These are phyloP conservation scores for Wickerhamomyces subpelliculosus DNA, from an alignment of 805 yeast genomes.

Conservation along the genomic window DNA sequence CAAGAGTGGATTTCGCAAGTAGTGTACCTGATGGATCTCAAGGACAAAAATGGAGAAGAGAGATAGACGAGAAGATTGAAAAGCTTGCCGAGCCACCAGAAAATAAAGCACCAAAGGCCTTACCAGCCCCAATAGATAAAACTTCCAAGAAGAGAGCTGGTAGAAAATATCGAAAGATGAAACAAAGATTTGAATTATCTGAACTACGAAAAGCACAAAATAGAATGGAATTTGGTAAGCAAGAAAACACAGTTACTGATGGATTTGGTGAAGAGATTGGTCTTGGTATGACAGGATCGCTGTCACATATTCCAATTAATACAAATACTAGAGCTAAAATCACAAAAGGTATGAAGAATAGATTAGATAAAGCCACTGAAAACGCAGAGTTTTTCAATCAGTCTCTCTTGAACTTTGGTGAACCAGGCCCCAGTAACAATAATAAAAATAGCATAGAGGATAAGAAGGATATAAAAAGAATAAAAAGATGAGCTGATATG, in stretches of 20 bases:
- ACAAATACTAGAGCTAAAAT: constrained; percentile 48
- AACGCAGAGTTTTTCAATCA: constrained; percentile 13
- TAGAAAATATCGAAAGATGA: constrained; percentile 65
- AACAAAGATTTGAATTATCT: constrained; percentile 74
- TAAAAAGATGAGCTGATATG: too few relatives aligned
- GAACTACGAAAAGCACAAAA: constrained; percentile 81
- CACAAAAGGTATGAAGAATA: constrained; percentile 51
- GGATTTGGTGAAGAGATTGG: constrained; percentile 79
- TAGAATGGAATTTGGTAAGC: constrained; percentile 73
- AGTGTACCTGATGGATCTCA: constrained; percentile 36
- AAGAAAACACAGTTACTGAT: constrained; percentile 56
- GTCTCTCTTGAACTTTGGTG: constrained; percentile 11
- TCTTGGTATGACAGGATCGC: constrained; percentile 51
- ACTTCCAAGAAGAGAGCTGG: constrained; percentile 87
- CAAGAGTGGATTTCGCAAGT: constrained; percentile 65
- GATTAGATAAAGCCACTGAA: constrained; percentile 26
- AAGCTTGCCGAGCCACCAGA: constrained; percentile 78
- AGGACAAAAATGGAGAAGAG: constrained; percentile 55
- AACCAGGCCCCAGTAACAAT: too few relatives aligned
- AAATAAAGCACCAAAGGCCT: constrained; percentile 47
- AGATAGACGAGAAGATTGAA: constrained; percentile 57
- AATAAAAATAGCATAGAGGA: neutral
- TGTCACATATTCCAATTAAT: constrained; percentile 26
- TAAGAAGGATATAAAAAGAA: neutral
- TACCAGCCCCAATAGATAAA: constrained; percentile 64